Evolutionary conservation across 2,329 filamentous ascomycete species (phyloP).

Genomic region (Diaporthe vaccinii): DNA sequence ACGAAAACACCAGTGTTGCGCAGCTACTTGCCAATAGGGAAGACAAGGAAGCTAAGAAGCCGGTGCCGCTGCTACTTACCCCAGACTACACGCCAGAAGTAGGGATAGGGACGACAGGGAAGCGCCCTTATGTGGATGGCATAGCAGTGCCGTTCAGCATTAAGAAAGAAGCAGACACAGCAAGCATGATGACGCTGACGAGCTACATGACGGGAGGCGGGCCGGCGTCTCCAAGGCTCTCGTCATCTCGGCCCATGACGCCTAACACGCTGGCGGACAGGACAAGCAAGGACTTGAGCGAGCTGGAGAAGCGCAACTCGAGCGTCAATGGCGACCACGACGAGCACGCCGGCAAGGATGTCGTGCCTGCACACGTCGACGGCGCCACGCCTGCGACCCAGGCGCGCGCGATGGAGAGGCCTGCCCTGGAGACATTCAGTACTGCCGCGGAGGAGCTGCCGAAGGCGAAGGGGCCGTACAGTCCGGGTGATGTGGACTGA

Average conservation of each 20-base stretch:
- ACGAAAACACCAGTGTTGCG: conserved; percentile 58
- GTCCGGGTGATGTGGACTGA: conserved; percentile 33
- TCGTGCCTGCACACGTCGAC: conserved; percentile 26
- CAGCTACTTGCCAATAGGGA: conserved; percentile 59
- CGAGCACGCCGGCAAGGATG: conserved; percentile 1
- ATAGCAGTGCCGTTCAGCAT: conserved; percentile 82
- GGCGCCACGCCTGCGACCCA: conserved; percentile 36
- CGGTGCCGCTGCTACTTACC: conserved; percentile 55
- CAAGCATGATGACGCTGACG: conserved; percentile 78
- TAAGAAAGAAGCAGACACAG: conserved; percentile 70
- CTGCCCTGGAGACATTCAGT: conserved; percentile 66
- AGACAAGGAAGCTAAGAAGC: conserved; percentile 50
- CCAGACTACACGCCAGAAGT: conserved; percentile 60
- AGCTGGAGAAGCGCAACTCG: conserved; percentile 31
- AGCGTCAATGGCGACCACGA: background rate
- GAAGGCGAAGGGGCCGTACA: conserved; percentile 42
- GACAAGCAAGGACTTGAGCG: conserved; percentile 39
- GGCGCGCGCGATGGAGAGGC: conserved; percentile 48
- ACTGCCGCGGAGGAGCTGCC: conserved; percentile 64
- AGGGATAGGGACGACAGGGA: conserved; percentile 63
- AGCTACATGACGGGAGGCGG: conserved; percentile 55
- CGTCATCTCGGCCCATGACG: conserved; percentile 52
- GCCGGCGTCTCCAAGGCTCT: conserved; percentile 47
- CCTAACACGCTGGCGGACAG: conserved; percentile 39
- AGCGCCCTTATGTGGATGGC: conserved; percentile 76